Evolutionary conservation across 768 basidiomycete genomes (phyloP), one percentile per base, ranked within the genome.

Genomic region (Mycena metata): DNA sequence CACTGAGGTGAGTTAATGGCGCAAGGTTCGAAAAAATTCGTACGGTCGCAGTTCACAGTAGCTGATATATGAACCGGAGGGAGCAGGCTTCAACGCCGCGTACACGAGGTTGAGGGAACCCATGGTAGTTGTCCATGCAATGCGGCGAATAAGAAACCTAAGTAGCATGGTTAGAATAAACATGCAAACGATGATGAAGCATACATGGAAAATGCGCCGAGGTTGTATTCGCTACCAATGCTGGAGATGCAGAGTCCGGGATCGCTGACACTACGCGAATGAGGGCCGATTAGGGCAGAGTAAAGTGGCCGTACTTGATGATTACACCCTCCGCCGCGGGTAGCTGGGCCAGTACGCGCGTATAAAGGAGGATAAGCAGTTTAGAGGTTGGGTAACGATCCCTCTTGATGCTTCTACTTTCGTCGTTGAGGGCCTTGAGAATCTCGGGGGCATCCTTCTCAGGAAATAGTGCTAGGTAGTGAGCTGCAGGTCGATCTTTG

Each of bases 381-480:
- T 67, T 67, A 17, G 66, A 47, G 26, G 60, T 62, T 4, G 46
- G 45, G 35, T 67, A 67, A 5, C 60, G 30, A 52, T 67, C 66
- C 30, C 17, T 15, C 12, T 26, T 3, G 39, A 43, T 23, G 24
- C 41, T 54, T 45, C 39, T 9, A 4, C 1, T n/a, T 17, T 67
- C 46, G 12, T 35, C 35, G 39, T 62, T 67, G 33, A 67, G 15
- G 1, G 54, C 54, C 13, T 62, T 17, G 2, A 67, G 60, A 16
- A 67, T 61, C 1, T 60, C 39, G 4, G 23, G 15, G 5, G 45
- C 43, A 2, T 39, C 35, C 12, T 42, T 47, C 39, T 67, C 60
- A 10, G 50, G 8, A 36, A 67, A 67, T 21, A 26, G 17, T n/a
- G 60, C 50, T 12, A 54, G 23, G 23, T 39, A 67, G 46, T 56